Evolutionary conservation across 2,329 filamentous ascomycete species (phyloP).

Genomic region (Exophiala mesophila): DNA sequence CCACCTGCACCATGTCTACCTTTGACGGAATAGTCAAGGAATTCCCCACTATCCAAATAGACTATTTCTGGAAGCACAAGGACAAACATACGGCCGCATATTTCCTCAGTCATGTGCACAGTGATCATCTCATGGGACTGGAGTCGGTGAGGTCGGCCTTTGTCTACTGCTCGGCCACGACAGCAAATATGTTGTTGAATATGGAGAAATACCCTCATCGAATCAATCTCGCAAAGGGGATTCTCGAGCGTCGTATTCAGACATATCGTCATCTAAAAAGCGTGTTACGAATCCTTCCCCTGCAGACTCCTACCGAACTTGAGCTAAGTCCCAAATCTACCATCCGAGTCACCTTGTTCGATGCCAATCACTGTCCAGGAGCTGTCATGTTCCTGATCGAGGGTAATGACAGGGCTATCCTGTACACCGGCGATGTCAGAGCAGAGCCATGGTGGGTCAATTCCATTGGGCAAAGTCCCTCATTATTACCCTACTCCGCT

Average conservation of each 20-base stretch:
- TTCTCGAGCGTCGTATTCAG: constrained; percentile 68
- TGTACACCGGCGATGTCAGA: constrained; percentile 87
- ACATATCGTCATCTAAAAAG: constrained; percentile 72
- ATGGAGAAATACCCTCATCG: constrained; percentile 75
- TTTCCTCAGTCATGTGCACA: constrained; percentile 90
- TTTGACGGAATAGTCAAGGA: constrained; percentile 68
- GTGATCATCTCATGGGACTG: constrained; percentile 78
- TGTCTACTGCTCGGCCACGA: constrained; percentile 84
- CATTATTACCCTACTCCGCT: constrained; percentile 67
- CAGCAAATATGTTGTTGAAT: constrained; percentile 70
- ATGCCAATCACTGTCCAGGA: constrained; percentile 88
- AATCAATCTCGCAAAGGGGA: constrained; percentile 72
- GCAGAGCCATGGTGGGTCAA: constrained; percentile 83
- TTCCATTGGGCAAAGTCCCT: constrained; percentile 63
- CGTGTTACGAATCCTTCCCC: constrained; percentile 71
- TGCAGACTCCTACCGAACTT: constrained; percentile 72
- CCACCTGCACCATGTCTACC: constrained; percentile 66
- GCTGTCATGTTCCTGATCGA: constrained; percentile 92
- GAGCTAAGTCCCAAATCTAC: constrained; percentile 64
- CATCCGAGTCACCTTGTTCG: constrained; percentile 78
- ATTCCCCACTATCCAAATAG: constrained; percentile 76
- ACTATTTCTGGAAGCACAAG: constrained; percentile 66
- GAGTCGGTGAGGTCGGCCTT: constrained; percentile 74
- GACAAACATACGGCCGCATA: constrained; percentile 64
- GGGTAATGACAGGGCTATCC: constrained; percentile 61